A percentile compares a stretch with the other conserved stretches of the same genome.
Conservation (phyloP, 2,329 filamentous ascomycete species). For the Stemphylium vesicarium region DNA sequence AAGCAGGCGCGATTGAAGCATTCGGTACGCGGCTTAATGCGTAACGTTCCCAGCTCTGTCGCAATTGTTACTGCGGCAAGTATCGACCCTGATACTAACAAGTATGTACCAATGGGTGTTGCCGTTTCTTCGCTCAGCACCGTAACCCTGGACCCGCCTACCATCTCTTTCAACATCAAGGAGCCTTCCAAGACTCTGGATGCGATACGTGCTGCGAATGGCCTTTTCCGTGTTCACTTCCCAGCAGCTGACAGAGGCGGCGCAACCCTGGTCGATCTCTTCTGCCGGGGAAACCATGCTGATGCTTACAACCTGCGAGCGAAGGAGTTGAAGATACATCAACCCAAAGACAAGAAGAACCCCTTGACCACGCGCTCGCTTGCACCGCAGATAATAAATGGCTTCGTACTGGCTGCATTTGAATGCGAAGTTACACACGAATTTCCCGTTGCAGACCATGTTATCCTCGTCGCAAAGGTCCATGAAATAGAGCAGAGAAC, state of each 20-base stretch:
- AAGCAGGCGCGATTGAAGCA: conserved; percentile 14
- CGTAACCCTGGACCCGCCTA: conserved; percentile 62
- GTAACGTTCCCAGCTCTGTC: conserved; percentile 63
- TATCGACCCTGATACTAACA: conserved; percentile 17
- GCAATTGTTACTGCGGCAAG: conserved; percentile 58
- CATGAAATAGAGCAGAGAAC: conserved; percentile 12
- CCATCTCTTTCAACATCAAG: conserved; percentile 68
- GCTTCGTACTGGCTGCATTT: conserved; percentile 36
- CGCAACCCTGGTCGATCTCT: conserved; percentile 37
- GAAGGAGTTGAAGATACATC: conserved; percentile 9
- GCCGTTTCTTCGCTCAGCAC: conserved; percentile 69
- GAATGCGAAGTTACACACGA: conserved; percentile 46
- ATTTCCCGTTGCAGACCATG: conserved; percentile 54
- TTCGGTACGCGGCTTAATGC: conserved; percentile 53
- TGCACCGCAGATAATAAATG: conserved; percentile 25
- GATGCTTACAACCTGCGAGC: conserved; percentile 28
- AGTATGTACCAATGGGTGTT: conserved; percentile 48
- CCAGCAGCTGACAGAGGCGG: conserved; percentile 43
- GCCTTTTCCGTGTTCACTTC: conserved; percentile 59
- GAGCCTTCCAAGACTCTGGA: conserved; percentile 62
- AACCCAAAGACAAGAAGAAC: conserved; percentile 10
- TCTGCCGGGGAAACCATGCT: conserved; percentile 37
- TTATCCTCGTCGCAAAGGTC: conserved; percentile 56
- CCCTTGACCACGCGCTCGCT: conserved; percentile 4
- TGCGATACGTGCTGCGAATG: conserved; percentile 55